A percentile compares a stretch with the other conserved stretches of the same genome.
phyloP scores from a whole-genome alignment of 306 rosid genomes.

The Quillaja saponaria region DNA sequence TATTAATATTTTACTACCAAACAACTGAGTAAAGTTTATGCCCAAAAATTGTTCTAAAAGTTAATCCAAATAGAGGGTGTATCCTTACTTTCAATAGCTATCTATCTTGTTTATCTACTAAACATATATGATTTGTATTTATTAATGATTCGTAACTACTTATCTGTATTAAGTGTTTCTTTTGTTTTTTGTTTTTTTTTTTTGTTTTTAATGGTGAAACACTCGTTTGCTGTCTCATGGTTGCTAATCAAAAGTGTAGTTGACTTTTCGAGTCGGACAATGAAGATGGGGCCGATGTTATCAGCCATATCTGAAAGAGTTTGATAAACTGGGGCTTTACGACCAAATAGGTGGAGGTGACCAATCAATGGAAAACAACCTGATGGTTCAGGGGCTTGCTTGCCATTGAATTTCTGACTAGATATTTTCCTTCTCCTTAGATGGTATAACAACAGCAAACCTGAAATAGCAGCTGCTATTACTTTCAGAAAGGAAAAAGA shows the following conservation, averaged over 20 bases:
- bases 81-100: too few relatives aligned
- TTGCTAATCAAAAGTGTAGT: slow-evolving; percentile 24
- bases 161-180: too few relatives aligned
- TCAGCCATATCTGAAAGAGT: slow-evolving; percentile 28
- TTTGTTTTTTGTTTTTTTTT: too few relatives aligned
- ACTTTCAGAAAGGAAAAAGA: not conserved
- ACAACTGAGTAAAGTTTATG: too few relatives aligned
- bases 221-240: slow-evolving; percentile 32
- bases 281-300: slow-evolving; percentile 32
- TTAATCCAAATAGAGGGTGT: too few relatives aligned
- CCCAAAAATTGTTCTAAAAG: too few relatives aligned
- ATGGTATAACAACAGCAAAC: not conserved
- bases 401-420: not conserved
- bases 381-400: slow-evolving; percentile 13
- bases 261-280: slow-evolving; percentile 10
- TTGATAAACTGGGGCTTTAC: slow-evolving; percentile 1
- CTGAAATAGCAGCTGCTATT: not conserved
- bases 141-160: too few relatives aligned
- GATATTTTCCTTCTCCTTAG: slow-evolving; percentile 4
- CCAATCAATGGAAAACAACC: slow-evolving; percentile 37
- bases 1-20: too few relatives aligned
- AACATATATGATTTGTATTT: too few relatives aligned
- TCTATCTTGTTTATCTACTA: too few relatives aligned
- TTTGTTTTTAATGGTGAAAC: slow-evolving; percentile 29
- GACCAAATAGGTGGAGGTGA: slow-evolving; percentile 26